Evolutionary conservation across 352 stramenopile genomes (phyloP), one percentile per base, ranked within the genome.

Genomic region (Elongisporangium prolatum): DNA sequence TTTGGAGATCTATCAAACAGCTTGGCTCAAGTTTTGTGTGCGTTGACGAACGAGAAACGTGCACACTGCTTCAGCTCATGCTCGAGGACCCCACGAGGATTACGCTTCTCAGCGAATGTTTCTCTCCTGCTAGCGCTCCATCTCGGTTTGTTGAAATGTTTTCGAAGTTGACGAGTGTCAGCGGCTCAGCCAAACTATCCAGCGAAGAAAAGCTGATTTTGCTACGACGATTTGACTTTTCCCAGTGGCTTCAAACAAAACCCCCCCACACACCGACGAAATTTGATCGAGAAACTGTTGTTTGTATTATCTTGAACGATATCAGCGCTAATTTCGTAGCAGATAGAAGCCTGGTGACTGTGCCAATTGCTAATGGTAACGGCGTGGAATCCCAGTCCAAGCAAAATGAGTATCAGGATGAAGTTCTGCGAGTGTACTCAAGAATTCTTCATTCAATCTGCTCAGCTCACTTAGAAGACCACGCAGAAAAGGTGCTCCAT

Each of bases 121-220:
- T 95, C 64, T 88, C 75, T 21, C 86, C 86, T 2, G 79, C 84
- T 14, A 73, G 79, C 6, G 84, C 84, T 1, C 83, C 84, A 8
- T 77, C 76, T 6, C 72, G 76, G 20, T 95, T 94, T 57, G 86
- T 94, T 8, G 82, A 94, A 55, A 93, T 94, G 80, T 95, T 95
- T 62, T 87, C 84, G 0, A 95, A 81, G 57, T 57, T 95, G 16
- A 90, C 94, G 84, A 93, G 80, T 65, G 60, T 75, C 7, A 92
- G 76, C 34, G 72, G 72, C 21, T 82, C 83, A 0, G 74, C 80
- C 0, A 88, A 89, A 55, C 64, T 95, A 0, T 84, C 83, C 0
- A 81, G 56, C 28, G 77, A 90, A 58, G 77, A 93, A 24, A 91
- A 92, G 57, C 56, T 94, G 20, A 66, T 79, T 25, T 50, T 95